Conservation (phyloP, 2,329 filamentous ascomycete genomes). For the Penicillium sp. region DNA sequence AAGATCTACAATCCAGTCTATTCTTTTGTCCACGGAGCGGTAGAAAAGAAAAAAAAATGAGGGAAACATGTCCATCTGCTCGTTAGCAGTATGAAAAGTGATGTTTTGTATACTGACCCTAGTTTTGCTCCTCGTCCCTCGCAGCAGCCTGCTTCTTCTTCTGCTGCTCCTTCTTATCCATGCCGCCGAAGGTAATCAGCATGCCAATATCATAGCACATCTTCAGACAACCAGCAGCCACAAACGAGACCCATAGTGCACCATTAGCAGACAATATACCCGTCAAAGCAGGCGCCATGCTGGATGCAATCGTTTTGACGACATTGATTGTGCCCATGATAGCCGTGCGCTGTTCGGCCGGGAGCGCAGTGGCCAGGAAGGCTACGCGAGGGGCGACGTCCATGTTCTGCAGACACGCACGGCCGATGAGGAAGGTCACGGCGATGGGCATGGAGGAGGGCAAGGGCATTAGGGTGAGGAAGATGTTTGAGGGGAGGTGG, state of each 20-base stretch:
- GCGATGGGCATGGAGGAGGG: conserved; percentile 53
- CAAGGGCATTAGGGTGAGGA: conserved; percentile 60
- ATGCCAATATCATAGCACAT: conserved; percentile 58
- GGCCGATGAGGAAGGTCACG: conserved; percentile 58
- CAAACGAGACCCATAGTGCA: conserved; percentile 61
- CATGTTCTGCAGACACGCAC: conserved; percentile 63
- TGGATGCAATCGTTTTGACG: conserved; percentile 62
- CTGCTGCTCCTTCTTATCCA: conserved; percentile 18
- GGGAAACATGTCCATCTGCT: no score
- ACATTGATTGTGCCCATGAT: conserved; percentile 69
- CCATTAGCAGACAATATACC: conserved; percentile 57
- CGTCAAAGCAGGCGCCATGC: conserved; percentile 59
- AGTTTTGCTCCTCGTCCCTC: neutral
- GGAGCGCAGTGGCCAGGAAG: conserved; percentile 63
- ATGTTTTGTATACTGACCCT: neutral
- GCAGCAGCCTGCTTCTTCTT: neutral
- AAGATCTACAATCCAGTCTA: no score
- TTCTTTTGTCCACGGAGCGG: no score
- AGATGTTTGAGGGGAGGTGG: conserved; percentile 65
- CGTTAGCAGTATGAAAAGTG: no score
- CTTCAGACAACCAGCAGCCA: conserved; percentile 61
- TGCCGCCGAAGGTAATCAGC: conserved; percentile 46
- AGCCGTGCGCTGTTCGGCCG: conserved; percentile 63
- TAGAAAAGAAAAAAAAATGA: no score
- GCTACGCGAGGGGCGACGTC: conserved; percentile 67